Conservation (phyloP, 257 asterid species). For the Forsythia viridissima region DNA sequence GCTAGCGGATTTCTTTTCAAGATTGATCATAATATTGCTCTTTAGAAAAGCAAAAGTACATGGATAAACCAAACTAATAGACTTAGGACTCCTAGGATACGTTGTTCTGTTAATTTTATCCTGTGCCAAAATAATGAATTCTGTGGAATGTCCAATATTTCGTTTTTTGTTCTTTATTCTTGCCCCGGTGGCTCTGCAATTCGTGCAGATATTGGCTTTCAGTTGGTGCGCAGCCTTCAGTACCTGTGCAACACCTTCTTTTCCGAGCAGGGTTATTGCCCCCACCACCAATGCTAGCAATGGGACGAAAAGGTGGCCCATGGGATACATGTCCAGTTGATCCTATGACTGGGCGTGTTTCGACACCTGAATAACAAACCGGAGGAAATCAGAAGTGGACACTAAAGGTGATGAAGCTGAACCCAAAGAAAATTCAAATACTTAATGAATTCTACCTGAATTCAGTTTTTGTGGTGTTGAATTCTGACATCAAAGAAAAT, state of each 20-base stretch:
- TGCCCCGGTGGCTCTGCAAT: too few species aligned
- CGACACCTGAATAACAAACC: conserved; percentile 31
- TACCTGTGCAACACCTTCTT: conserved; percentile 87
- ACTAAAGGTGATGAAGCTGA: conserved; percentile 39
- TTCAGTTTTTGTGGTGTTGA: background rate
- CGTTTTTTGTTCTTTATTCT: too few species aligned
- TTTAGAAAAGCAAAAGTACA: too few species aligned
- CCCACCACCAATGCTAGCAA: conserved; percentile 88
- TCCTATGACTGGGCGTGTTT: conserved; percentile 78
- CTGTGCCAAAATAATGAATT: too few species aligned
- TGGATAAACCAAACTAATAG: too few species aligned
- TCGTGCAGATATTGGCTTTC: conserved; percentile 83
- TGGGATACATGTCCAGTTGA: conserved; percentile 73
- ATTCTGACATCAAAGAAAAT: background rate
- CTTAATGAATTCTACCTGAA: conserved; percentile 11
- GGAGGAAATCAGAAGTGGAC: conserved; percentile 14
- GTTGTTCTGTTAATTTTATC: too few species aligned
- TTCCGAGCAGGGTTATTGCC: conserved; percentile 84
- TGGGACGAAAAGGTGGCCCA: conserved; percentile 94
- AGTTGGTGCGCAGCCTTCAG: conserved; percentile 95
- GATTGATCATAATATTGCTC: too few species aligned
- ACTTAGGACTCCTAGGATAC: too few species aligned
- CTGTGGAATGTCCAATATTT: too few species aligned
- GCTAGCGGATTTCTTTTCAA: too few species aligned
- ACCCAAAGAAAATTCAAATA: conserved; percentile 20